These are phyloP conservation scores for Hymenoscyphus albidus DNA, from an alignment of 2,329 filamentous ascomycete genomes.

Conservation along the genomic window DNA sequence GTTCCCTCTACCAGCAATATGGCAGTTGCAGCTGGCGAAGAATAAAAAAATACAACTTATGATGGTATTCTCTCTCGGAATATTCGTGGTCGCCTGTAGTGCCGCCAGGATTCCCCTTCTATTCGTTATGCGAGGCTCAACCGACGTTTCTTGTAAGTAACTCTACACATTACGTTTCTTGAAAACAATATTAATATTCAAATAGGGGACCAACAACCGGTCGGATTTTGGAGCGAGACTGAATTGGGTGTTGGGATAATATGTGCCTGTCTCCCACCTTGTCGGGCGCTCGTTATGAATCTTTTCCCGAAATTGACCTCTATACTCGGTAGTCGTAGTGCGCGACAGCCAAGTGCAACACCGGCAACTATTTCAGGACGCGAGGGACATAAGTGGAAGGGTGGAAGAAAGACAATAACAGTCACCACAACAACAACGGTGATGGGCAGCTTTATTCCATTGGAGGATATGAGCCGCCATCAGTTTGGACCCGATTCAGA, in stretches of 20 bases:
- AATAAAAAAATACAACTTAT: conserved; percentile 12
- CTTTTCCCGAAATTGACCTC: not conserved
- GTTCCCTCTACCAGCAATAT: conserved; percentile 14
- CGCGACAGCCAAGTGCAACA: not conserved
- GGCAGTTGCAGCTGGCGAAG: conserved; percentile 7
- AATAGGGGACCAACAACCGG: not conserved
- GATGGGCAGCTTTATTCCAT: not conserved
- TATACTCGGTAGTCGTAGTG: not conserved
- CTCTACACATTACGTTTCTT: not conserved
- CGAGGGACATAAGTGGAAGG: not conserved
- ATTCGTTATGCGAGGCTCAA: conserved; percentile 6
- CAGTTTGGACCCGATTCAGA: not conserved
- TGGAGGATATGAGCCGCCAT: not conserved
- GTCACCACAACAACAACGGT: not conserved
- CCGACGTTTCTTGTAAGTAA: conserved; percentile 18
- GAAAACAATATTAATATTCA: not conserved
- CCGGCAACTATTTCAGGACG: not conserved
- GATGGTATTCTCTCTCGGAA: conserved; percentile 17
- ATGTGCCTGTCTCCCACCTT: not conserved
- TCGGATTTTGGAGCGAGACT: not conserved
- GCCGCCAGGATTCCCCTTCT: conserved; percentile 12
- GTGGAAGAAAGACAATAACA: not conserved
- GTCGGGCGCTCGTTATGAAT: not conserved
- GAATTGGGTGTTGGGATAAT: not conserved
- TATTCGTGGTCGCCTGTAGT: conserved; percentile 16